A percentile compares a stretch with the other conserved stretches of the same genome.
phyloP scores from a whole-genome alignment of 345 rosid species.

The Populus pruinosa region DNA sequence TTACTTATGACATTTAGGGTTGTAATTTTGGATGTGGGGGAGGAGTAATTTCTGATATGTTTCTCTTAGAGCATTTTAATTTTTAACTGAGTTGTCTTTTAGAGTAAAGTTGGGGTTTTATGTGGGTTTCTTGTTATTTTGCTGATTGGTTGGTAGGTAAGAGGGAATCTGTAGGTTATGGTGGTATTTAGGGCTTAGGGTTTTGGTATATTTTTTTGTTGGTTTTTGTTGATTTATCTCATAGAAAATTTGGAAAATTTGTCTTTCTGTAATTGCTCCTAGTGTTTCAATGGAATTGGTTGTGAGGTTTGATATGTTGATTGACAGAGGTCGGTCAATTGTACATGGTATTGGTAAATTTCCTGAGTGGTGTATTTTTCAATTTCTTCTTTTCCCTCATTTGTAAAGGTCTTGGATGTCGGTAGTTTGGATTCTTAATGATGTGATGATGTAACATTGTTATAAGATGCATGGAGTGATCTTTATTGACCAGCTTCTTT shows the following conservation, averaged over 20 bases:
- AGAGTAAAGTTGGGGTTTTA: slow-evolving; percentile 4
- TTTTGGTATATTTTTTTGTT: background rate
- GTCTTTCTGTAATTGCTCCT: background rate
- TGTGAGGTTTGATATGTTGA: background rate
- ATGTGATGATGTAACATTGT: background rate
- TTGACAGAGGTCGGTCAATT: background rate
- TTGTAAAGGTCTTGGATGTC: background rate
- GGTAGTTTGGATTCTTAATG: background rate
- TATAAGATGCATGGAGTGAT: slow-evolving; percentile 10
- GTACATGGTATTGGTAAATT: background rate
- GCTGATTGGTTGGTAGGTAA: background rate
- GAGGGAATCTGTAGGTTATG: background rate
- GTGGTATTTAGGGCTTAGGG: background rate
- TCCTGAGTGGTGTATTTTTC: background rate
- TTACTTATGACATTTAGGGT: background rate
- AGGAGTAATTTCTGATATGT: background rate
- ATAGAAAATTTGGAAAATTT: background rate
- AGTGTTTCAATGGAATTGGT: background rate
- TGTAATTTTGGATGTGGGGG: background rate
- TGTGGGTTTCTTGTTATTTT: background rate
- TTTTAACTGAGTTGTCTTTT: background rate
- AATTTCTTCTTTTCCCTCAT: background rate
- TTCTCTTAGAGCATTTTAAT: no score
- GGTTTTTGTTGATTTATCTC: background rate
- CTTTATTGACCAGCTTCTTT: background rate